These are phyloP conservation scores for Adansonia madagascariensis DNA, from an alignment of 441 rosid genomes.

Conservation along the genomic window DNA sequence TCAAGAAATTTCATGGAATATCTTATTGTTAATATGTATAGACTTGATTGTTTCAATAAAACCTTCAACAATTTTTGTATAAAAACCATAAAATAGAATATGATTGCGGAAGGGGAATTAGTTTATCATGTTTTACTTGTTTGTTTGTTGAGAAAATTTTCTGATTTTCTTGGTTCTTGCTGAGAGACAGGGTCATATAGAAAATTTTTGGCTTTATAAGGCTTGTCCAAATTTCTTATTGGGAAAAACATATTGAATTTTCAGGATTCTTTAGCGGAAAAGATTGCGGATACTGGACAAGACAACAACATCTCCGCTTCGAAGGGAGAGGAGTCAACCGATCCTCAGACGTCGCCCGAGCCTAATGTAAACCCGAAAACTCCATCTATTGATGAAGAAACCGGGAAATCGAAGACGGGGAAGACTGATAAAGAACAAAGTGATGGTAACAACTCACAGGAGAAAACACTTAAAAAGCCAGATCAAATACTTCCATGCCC, in stretches of 20 bases:
- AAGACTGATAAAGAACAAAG: slow-evolving; percentile 45
- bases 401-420: slow-evolving; percentile 42
- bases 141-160: slow-evolving; percentile 6
- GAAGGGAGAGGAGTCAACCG: slow-evolving; percentile 28
- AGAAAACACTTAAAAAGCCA: slow-evolving; percentile 76
- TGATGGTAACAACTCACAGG: slow-evolving; percentile 46
- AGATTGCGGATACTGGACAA: slow-evolving; percentile 23
- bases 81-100: background rate
- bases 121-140: background rate
- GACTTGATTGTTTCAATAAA: slow-evolving; percentile 2
- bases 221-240: slow-evolving; percentile 12
- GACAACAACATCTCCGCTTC: slow-evolving; percentile 28
- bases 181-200: background rate
- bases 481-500: slow-evolving; percentile 88
- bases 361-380: slow-evolving; percentile 44
- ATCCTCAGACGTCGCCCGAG: slow-evolving; percentile 33
- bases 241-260: slow-evolving; percentile 26
- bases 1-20: slow-evolving; percentile 15
- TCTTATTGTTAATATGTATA: background rate
- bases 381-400: slow-evolving; percentile 49
- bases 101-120: background rate
- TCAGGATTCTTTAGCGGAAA: slow-evolving; percentile 47
- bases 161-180: background rate
- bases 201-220: background rate
- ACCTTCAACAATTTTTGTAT: background rate